Base-by-base conservation (phyloP, 2,329 filamentous ascomycete species). In the Lachnellula willkommii region DNA sequence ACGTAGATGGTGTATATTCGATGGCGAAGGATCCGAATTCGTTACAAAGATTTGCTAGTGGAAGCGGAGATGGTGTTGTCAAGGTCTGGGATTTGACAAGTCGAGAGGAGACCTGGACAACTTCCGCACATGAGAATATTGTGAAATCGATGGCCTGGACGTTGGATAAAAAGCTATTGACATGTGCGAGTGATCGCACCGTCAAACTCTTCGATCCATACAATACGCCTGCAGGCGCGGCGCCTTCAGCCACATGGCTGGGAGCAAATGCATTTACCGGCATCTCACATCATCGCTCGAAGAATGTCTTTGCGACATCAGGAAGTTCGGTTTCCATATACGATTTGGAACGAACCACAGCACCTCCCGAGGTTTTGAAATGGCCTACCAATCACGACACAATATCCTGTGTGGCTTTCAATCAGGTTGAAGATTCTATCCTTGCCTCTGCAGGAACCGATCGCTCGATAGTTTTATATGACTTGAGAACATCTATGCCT, bases 141-240 rank as follows among this genome's bases (percentile, higher is more conserved):
- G 90, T 97, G 64, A 96, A 95, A 77, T 89, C 88, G 14, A 79
- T 96, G 69, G 88, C 86, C 65, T 99, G 93, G 88, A 96, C 91
- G 3, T 81, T 83, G 46, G 90, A 95, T 65, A 82, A 86, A 68
- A 93, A 91, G 69, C 77, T 97, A 14, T 76, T 97, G 47, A 93
- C 90, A 1, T 96, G 92, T 69, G 91, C 89, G 5, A 86, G 84
- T 58, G 94, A 99, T 73, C 84, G 85, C 63, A 88, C 89, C 4
- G 82, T 97, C 67, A 96, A 97, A 72, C 77, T 99, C 35, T 96
- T 89, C 74, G 91, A 96, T 66, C 92, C 93, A 1, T 95, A 95
- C 71, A 85, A 88, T 70, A 86, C 86, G 7, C 72, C 82, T 20
- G 79, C 80, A 57, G 83, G 85, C 51, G 76, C 86, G 14, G 78